phyloP scores from a whole-genome alignment of 495 filamentous ascomycete species.

The Neurospora tetraspora region DNA sequence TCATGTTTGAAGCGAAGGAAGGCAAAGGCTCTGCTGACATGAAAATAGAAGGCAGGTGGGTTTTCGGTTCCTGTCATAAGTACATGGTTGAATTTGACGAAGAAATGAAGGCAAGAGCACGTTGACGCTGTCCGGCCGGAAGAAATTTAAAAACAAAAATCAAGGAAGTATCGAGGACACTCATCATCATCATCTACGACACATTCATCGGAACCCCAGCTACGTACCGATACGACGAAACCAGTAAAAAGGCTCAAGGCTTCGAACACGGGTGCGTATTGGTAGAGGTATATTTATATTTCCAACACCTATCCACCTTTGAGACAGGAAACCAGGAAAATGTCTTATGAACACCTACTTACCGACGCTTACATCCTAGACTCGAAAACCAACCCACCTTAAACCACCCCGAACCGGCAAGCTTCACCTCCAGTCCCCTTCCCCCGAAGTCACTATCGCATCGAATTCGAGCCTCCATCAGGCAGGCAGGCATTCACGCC shows the following conservation, averaged over 20 bases:
- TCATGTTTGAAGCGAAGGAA: background rate
- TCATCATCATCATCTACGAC: background rate
- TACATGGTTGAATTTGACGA: background rate
- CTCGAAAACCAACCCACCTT: background rate
- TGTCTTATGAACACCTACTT: background rate
- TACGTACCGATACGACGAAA: background rate
- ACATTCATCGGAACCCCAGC: background rate
- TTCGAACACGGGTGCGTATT: background rate
- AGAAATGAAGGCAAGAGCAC: background rate
- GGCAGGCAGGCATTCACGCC: no score
- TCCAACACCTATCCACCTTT: background rate
- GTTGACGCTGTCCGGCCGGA: background rate
- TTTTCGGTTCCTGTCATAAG: background rate
- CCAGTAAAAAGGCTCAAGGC: background rate
- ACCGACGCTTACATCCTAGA: background rate
- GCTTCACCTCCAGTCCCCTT: background rate
- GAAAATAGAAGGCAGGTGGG: background rate
- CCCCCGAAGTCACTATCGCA: background rate
- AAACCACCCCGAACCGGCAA: background rate
- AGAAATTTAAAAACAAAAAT: background rate
- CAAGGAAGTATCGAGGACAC: background rate
- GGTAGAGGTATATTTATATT: background rate
- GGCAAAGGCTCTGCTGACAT: background rate
- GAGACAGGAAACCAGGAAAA: background rate
- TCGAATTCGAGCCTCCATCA: background rate